Conservation (phyloP, 441 rosid genomes). For the Jatropha podagrica region DNA sequence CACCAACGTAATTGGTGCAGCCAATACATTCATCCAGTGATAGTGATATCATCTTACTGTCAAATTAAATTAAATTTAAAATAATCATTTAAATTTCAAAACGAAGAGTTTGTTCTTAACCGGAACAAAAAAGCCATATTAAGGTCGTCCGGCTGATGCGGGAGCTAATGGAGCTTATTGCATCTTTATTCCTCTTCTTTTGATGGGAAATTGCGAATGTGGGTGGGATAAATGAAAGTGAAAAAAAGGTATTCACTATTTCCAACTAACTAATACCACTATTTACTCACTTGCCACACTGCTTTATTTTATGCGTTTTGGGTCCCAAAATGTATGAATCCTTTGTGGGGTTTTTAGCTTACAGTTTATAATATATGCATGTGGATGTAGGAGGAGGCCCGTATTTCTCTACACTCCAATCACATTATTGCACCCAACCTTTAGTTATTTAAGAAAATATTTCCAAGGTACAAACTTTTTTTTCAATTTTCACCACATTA, state of each 20-base stretch:
- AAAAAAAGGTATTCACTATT: not conserved
- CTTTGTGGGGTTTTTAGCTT: not conserved
- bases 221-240: conserved; percentile 7
- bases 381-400: not conserved
- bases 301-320: conserved; percentile 8
- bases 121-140: too few relatives aligned
- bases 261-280: not conserved
- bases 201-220: conserved; percentile 4
- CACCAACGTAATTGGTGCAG: not conserved
- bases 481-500: too few relatives aligned
- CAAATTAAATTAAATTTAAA: too few relatives aligned
- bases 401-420: not conserved
- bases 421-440: not conserved
- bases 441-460: not conserved
- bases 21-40: not conserved
- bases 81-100: too few relatives aligned
- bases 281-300: not conserved
- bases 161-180: conserved; percentile 4
- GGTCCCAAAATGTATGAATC: conserved; percentile 9
- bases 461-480: too few relatives aligned
- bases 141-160: conserved; percentile 12
- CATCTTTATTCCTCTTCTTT: conserved; percentile 24
- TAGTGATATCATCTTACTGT: not conserved
- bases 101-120: too few relatives aligned
- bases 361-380: not conserved